Evolutionary conservation across 2,329 filamentous ascomycete species (phyloP), one percentile per base, ranked within the genome.

Genomic region (Pseudogymnoascus sp.): DNA sequence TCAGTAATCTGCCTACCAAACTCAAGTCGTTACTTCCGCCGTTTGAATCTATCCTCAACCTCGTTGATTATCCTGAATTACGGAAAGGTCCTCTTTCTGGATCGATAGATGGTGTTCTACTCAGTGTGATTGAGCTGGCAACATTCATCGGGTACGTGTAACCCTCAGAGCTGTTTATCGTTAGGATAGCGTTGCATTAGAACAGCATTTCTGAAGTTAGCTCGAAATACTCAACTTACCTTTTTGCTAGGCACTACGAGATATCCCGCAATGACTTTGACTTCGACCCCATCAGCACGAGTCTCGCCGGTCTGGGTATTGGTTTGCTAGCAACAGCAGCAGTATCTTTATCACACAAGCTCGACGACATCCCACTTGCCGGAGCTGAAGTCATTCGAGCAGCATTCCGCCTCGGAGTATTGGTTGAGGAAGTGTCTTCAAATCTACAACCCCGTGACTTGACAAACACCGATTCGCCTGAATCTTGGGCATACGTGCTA

Each of bases 371-470:
- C 0, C 69, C 76, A 2, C 41, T 72, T 2, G 68, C 69, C n/a
- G 80, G 78, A 5, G 77, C 74, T 0, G 71, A 81, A 60, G 74
- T 71, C 1, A 67, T 80, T 1, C 72, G 77, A 0, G 35, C 75
- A 1, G 77, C 80, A 1, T 82, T 82, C 63, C 73, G 79, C 0
- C 69, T 82, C 3, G 79, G 79, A 1, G 67, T 80, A 2, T 67
- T 74, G 3, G 78, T 82, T 0, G 65, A 75, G n/a, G 69, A 71
- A 2, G 69, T 80, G 0, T 80, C 79, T 0, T 67, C 75, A 36
- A 74, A 76, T 23, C 65, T 82, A 4, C 71, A 82, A 63, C 62
- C 75, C 14, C 73, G 71, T 2, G 71, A 74, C 19, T 60, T 62
- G 5, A 60, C 64, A 25, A 61, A 65, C 6, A 61, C 39, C 3